Conservation (phyloP, 1,139 yeast genomes). For the Schwanniomyces etchellsii region DNA sequence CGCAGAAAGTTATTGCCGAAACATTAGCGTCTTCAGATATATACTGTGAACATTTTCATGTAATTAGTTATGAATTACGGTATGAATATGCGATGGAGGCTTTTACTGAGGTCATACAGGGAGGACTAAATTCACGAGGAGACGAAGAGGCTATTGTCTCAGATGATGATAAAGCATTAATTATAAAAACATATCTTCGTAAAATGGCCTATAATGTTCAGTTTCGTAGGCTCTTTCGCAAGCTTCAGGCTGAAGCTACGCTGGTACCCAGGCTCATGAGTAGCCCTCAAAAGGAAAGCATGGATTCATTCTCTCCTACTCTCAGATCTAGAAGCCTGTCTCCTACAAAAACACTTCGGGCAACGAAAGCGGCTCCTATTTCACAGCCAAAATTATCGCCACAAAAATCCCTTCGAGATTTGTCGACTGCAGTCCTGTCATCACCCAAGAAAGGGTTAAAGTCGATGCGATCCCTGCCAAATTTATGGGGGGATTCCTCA, state of each 20-base stretch:
- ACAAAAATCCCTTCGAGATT: neutral
- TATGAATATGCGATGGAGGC: conserved; percentile 16
- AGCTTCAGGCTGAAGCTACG: too few relatives aligned
- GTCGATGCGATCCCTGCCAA: neutral
- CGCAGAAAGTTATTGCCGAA: conserved; percentile 35
- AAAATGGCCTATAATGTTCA: conserved; percentile 55
- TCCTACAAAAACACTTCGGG: neutral
- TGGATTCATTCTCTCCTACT: neutral
- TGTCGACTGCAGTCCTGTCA: neutral
- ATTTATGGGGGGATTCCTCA: neutral
- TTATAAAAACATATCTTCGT: conserved; percentile 43
- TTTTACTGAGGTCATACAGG: conserved; percentile 14
- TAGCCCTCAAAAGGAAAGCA: too few relatives aligned
- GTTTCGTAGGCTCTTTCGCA: conserved; percentile 24
- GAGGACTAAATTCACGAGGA: conserved; percentile 8
- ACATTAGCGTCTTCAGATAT: conserved; percentile 28
- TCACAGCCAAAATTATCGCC: neutral
- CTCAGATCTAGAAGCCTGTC: neutral
- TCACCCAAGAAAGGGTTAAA: conserved; percentile 1
- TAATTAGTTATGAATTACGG: conserved; percentile 10
- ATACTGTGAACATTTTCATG: conserved; percentile 43
- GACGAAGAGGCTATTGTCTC: conserved; percentile 9
- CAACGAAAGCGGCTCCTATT: neutral
- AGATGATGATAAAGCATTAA: conserved; percentile 36
- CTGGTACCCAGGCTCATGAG: too few relatives aligned